Base-by-base conservation (phyloP, 2,329 filamentous ascomycete genomes). In the Cytospora chrysosperma region DNA sequence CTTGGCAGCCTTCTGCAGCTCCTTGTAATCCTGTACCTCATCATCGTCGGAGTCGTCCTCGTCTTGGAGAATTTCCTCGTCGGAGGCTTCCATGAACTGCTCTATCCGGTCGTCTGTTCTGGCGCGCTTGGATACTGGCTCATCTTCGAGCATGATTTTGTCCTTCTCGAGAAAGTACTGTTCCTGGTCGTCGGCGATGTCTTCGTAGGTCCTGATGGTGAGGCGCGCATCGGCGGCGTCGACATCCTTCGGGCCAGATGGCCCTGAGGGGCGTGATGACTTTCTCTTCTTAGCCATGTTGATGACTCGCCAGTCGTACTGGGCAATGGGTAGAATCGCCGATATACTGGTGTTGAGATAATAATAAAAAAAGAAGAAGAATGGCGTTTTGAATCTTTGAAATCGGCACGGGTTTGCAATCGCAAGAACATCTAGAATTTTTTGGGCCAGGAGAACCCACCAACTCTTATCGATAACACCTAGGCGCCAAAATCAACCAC, bases 131-230 rank as follows among this genome's bases (percentile, higher is more conserved):
- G 88, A 87, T 47, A 86, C 85, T 17, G 89, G 91, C 37, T 84
- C 89, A 69, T 97, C 92, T 32, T 96, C 92, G 43, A 99, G 83
- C 71, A 94, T 77, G 67, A 99, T 88, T 72, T 91, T 89, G 76
- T 99, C 95, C 68, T 90, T 86, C 68, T 93, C 89, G 65, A 93
- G 81, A 71, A 94, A 92, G 75, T 97, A 96, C 74, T 97, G 92
- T 75, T 99, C 95, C 75, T 97, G 92, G 1, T 93, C 96, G 74
- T 97, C 89, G 68, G 93, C 92, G 70, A 99, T 89, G 76, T 96
- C 92, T 75, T 94, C 88, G 75, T 85, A 94, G 2, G 85, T 88
- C 54, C 75, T 81, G 70, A 88, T 79, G 27, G 81, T 82, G 19
- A 93, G 82, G 59, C 87, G 86, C 40, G 88, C 85, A 67, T 88